phyloP scores from a whole-genome alignment of 768 basidiomycete species.

The Kwoniella sp. region DNA sequence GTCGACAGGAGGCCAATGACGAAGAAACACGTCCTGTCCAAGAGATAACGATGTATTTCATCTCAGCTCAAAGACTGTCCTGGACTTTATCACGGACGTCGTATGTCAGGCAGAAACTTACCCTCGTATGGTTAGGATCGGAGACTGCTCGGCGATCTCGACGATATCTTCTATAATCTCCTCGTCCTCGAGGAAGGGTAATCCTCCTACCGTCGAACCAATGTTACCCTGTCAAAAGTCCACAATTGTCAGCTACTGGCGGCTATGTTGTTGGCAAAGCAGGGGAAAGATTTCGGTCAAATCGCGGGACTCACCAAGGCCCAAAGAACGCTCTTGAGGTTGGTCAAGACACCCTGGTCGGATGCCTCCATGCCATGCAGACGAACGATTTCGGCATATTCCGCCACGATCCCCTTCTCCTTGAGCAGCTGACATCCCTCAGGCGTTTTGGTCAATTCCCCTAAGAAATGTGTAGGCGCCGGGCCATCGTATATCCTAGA shows the following conservation, averaged over 20 bases:
- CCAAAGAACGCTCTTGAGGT: conserved; percentile 94
- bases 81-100: too few relatives aligned
- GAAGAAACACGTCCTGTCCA: conserved; percentile 85
- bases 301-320: conserved; percentile 70
- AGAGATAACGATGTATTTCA: neutral
- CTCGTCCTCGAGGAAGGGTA: conserved; percentile 94
- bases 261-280: too few relatives aligned
- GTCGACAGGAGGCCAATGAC: conserved; percentile 90
- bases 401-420: conserved; percentile 85
- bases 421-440: conserved; percentile 87
- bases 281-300: too few relatives aligned
- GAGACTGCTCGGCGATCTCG: conserved; percentile 85
- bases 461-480: conserved; percentile 94
- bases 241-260: neutral
- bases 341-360: conserved; percentile 79
- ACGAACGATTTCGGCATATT: conserved; percentile 87
- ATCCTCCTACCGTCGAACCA: conserved; percentile 82
- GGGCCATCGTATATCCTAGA: conserved; percentile 56
- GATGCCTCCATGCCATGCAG: conserved; percentile 80
- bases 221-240: conserved; percentile 74
- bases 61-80: neutral
- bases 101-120: conserved; percentile 60
- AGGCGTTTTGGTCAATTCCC: conserved; percentile 95
- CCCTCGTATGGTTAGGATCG: conserved; percentile 90
- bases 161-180: conserved; percentile 87